A percentile compares a stretch with the other conserved stretches of the same genome.
These are phyloP conservation scores for Anisodus tanguticus DNA, from an alignment of 257 asterid species.

Conservation along the genomic window DNA sequence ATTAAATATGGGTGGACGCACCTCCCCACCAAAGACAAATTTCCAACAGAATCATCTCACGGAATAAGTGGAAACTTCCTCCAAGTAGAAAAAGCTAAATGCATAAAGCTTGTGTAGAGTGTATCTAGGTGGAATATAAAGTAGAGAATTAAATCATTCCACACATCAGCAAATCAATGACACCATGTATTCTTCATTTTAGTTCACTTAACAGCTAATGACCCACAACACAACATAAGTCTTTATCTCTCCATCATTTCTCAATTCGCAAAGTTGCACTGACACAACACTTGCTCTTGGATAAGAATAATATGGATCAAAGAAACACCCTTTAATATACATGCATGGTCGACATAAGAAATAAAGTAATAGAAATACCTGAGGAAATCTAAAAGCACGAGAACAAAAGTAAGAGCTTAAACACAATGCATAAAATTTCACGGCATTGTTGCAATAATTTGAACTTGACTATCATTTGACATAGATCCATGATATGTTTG, in stretches of 20 bases:
- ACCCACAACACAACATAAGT: too few relatives aligned
- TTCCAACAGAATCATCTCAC: neutral
- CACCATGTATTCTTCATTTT: slow-evolving; percentile 24
- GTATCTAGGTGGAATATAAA: neutral
- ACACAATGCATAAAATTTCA: neutral
- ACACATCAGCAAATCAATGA: slow-evolving; percentile 67
- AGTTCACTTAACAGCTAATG: too few relatives aligned
- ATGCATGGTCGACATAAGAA: too few relatives aligned
- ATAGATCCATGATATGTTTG: neutral
- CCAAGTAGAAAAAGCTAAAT: neutral
- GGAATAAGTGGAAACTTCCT: neutral
- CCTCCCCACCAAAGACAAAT: too few relatives aligned
- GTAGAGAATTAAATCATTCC: slow-evolving; percentile 55
- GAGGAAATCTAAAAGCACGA: neutral
- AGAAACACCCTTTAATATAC: too few relatives aligned
- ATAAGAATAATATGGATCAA: too few relatives aligned
- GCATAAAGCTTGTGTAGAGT: neutral
- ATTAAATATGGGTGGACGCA: too few relatives aligned
- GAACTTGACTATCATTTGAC: neutral
- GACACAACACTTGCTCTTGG: too few relatives aligned
- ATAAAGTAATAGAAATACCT: neutral
- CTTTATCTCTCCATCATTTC: too few relatives aligned
- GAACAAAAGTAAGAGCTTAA: neutral
- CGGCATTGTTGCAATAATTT: neutral
- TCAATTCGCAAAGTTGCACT: too few relatives aligned